These are phyloP conservation scores for Cercophora newfieldiana DNA, from an alignment of 495 filamentous ascomycete species.

Conservation along the genomic window DNA sequence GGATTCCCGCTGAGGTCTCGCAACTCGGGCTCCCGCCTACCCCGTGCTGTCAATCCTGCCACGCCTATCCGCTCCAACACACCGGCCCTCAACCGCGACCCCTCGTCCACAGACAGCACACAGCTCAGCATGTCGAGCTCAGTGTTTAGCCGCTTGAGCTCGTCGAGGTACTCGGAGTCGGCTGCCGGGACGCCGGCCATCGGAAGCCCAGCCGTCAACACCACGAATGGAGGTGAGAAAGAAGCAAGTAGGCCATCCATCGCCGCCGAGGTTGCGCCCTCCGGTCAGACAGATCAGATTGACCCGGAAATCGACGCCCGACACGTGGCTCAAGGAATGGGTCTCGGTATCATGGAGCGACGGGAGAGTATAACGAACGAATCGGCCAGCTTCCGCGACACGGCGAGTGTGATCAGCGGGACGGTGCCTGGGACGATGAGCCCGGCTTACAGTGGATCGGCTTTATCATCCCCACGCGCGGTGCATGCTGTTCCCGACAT, in stretches of 20 bases:
- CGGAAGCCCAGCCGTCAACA: slow-evolving; percentile 14
- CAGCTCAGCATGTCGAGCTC: slow-evolving; percentile 38
- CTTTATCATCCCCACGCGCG: slow-evolving; percentile 28
- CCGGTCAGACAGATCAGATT: neutral
- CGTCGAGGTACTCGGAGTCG: slow-evolving; percentile 27
- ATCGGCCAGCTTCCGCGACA: slow-evolving; percentile 13
- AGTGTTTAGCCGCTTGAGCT: slow-evolving; percentile 29
- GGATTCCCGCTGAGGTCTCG: slow-evolving; percentile 32
- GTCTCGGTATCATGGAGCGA: slow-evolving; percentile 16
- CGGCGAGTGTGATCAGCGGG: slow-evolving; percentile 21
- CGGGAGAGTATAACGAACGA: slow-evolving; percentile 23
- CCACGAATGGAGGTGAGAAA: neutral
- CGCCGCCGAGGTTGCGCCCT: neutral
- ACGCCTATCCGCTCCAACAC: slow-evolving; percentile 35
- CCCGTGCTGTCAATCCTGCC: slow-evolving; percentile 29
- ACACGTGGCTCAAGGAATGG: slow-evolving; percentile 21
- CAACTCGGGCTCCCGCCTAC: slow-evolving; percentile 33
- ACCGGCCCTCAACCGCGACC: slow-evolving; percentile 31
- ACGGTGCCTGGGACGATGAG: slow-evolving; percentile 17
- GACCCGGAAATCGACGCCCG: neutral
- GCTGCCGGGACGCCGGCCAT: slow-evolving; percentile 28
- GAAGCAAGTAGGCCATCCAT: neutral
- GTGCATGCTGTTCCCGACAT: slow-evolving; percentile 19
- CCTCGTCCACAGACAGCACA: slow-evolving; percentile 36
- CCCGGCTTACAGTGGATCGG: slow-evolving; percentile 18